A percentile compares a stretch with the other conserved stretches of the same genome.
These are phyloP conservation scores for Cryptococcus deneoformans DNA, from an alignment of 1,284 basidiomycete species.

Conservation along the genomic window DNA sequence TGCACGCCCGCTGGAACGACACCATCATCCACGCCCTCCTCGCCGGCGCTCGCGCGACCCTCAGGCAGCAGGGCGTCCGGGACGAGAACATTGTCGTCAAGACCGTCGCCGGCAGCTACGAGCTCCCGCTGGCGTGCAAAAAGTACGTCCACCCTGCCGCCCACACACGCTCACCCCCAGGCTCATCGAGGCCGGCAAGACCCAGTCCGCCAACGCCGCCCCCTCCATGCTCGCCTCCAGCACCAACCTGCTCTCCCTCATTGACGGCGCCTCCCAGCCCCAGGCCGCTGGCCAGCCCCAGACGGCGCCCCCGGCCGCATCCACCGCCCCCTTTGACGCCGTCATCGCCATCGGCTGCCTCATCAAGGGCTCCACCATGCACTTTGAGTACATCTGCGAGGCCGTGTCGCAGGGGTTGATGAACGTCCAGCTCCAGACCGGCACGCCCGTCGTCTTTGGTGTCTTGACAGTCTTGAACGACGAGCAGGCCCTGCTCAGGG, in stretches of 20 bases:
- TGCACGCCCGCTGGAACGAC: constrained; percentile 93
- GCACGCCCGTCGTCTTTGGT: constrained; percentile 95
- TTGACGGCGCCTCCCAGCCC: constrained; percentile 54
- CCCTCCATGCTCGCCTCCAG: constrained; percentile 44
- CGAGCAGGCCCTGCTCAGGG: constrained; percentile 89
- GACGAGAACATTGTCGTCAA: constrained; percentile 86
- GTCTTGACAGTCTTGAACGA: constrained; percentile 91
- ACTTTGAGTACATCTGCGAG: constrained; percentile 98
- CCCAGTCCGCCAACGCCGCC: constrained; percentile 41
- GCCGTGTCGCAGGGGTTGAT: constrained; percentile 89
- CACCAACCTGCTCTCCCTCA: constrained; percentile 61
- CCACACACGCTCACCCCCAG: not conserved
- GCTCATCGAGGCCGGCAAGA: constrained; percentile 45
- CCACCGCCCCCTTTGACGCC: constrained; percentile 78
- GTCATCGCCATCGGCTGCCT: constrained; percentile 96
- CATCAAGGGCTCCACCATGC: constrained; percentile 97
- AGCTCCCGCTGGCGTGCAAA: constrained; percentile 83
- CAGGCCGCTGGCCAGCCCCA: constrained; percentile 42
- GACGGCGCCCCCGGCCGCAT: constrained; percentile 42
- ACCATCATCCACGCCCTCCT: constrained; percentile 79
- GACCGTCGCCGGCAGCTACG: constrained; percentile 89
- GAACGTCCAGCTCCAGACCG: constrained; percentile 88
- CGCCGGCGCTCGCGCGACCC: constrained; percentile 67
- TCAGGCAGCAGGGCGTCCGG: constrained; percentile 82
- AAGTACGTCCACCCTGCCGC: constrained; percentile 49